Conservation (phyloP, 2,329 filamentous ascomycete species). For the Clonostachys chloroleuca region DNA sequence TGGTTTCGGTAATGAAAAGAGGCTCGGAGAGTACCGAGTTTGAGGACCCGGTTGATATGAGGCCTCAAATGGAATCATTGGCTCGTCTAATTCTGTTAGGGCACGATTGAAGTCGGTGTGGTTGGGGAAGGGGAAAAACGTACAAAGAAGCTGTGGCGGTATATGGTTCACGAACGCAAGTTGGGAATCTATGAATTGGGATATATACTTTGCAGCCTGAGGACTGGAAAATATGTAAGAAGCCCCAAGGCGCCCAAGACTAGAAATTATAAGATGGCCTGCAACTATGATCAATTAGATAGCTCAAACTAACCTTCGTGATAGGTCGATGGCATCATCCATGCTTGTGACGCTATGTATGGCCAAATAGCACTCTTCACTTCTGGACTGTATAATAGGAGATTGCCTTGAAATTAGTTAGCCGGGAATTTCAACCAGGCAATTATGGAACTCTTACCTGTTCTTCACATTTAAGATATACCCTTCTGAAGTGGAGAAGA, state of each 20-base stretch:
- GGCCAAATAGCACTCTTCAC: slow-evolving; percentile 31
- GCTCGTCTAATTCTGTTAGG: slow-evolving; percentile 18
- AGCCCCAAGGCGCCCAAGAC: slow-evolving; percentile 25
- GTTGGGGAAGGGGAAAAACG: background rate
- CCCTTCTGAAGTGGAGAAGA: slow-evolving; percentile 13
- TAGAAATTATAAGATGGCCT: slow-evolving; percentile 5
- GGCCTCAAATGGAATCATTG: slow-evolving; percentile 21
- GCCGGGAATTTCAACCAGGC: background rate
- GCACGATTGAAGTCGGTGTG: background rate
- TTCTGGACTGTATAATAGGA: slow-evolving; percentile 28
- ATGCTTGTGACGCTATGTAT: slow-evolving; percentile 42
- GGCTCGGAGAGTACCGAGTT: slow-evolving; percentile 30
- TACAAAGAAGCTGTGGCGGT: slow-evolving; percentile 42
- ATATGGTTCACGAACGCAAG: slow-evolving; percentile 53
- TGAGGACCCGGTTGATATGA: slow-evolving; percentile 13
- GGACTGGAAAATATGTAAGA: slow-evolving; percentile 48
- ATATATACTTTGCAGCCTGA: slow-evolving; percentile 51
- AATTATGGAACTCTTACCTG: background rate
- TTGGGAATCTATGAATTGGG: slow-evolving; percentile 47
- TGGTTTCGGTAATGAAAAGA: slow-evolving; percentile 39
- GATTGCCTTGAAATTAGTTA: slow-evolving; percentile 8
- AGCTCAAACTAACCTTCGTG: slow-evolving; percentile 20
- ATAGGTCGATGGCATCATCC: slow-evolving; percentile 48
- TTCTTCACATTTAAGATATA: slow-evolving; percentile 12
- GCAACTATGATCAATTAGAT: background rate